These are phyloP conservation scores for Backusella mclennaniae DNA, from an alignment of 192 early-diverging fungal genomes.

Conservation along the genomic window DNA sequence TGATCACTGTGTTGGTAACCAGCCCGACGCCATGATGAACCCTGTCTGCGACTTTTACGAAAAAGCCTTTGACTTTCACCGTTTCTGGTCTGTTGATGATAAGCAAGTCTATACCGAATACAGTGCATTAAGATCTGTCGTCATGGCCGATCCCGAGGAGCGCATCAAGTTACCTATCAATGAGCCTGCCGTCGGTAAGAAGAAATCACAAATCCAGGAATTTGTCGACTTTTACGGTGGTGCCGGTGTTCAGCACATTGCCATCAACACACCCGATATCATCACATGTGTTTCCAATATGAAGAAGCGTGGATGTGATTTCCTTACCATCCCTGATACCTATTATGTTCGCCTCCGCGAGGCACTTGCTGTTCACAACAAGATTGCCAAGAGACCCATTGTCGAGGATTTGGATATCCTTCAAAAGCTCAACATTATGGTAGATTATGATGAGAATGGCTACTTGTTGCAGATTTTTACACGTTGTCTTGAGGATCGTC, in stretches of 20 bases:
- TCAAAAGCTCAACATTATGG: conserved; percentile 86
- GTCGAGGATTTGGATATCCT: conserved; percentile 83
- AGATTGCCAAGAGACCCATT: conserved; percentile 67
- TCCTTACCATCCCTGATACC: conserved; percentile 78
- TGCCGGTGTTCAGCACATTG: conserved; percentile 92
- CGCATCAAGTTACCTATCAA: conserved; percentile 97
- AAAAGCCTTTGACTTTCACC: conserved; percentile 88
- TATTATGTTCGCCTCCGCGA: conserved; percentile 89
- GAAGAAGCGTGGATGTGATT: conserved; percentile 85
- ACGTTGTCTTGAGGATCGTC: conserved; percentile 93
- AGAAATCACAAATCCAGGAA: conserved; percentile 96
- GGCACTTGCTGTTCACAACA: conserved; percentile 51
- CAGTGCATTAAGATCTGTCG: conserved; percentile 90
- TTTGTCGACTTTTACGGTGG: conserved; percentile 84
- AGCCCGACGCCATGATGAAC: conserved; percentile 90
- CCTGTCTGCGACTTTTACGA: conserved; percentile 86
- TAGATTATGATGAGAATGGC: conserved; percentile 96
- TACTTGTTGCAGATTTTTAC: conserved; percentile 95
- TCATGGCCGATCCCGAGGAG: conserved; percentile 92
- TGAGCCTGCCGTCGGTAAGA: conserved; percentile 90
- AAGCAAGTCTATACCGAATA: conserved; percentile 94
- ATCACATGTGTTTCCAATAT: conserved; percentile 80
- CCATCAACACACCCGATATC: conserved; percentile 86
- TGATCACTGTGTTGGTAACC: conserved; percentile 96
- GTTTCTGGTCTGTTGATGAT: conserved; percentile 99